phyloP scores from a whole-genome alignment of 2,329 filamentous ascomycete species.

The Hymenoscyphus occultus region DNA sequence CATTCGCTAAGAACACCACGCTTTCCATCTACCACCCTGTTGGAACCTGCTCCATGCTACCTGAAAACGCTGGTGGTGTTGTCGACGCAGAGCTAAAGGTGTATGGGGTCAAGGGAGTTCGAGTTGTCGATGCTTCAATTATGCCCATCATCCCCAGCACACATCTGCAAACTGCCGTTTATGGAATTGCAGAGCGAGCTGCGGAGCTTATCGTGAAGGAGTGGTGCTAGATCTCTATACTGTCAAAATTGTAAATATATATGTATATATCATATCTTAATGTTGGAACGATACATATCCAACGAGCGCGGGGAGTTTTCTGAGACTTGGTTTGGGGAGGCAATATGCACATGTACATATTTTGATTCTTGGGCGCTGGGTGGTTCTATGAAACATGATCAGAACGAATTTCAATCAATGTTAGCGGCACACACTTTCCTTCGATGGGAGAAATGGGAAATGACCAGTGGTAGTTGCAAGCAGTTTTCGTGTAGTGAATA shows the following conservation, averaged over 20 bases:
- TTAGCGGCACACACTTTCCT: no score
- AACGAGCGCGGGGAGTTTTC: neutral
- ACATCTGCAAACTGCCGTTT: conserved; percentile 11
- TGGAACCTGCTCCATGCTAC: conserved; percentile 10
- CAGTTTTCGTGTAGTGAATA: no score
- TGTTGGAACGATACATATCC: neutral
- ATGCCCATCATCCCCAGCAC: conserved; percentile 4
- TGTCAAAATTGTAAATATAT: neutral
- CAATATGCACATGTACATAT: neutral
- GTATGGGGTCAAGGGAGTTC: conserved; percentile 5
- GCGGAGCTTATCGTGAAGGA: conserved; percentile 3
- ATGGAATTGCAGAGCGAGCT: conserved; percentile 11
- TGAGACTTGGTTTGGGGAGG: neutral
- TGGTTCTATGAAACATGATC: neutral
- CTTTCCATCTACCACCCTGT: conserved; percentile 12
- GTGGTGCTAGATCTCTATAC: neutral
- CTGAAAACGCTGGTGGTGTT: conserved; percentile 7
- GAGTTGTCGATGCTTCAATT: conserved; percentile 10
- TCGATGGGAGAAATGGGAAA: no score
- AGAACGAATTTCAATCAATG: neutral
- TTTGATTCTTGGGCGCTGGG: neutral
- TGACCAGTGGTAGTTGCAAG: no score
- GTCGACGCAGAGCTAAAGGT: conserved; percentile 11
- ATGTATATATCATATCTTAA: neutral
- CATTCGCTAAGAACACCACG: conserved; percentile 4